Evolutionary conservation across 805 yeast genomes (phyloP), one percentile per base, ranked within the genome.

Genomic region (Saturnispora dispora): DNA sequence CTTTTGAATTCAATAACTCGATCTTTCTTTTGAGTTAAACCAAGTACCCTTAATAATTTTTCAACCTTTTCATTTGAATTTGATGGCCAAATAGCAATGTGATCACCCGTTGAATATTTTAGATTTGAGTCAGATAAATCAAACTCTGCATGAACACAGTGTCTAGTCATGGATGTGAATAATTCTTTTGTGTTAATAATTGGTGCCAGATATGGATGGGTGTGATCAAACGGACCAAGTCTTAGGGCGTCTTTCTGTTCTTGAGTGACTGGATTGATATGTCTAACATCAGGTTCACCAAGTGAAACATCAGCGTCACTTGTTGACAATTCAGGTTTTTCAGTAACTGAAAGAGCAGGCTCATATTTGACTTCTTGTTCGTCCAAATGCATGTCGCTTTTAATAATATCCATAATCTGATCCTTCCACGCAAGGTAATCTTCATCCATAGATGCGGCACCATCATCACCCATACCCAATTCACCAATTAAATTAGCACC

Each of bases 391-490:
- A 47, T 25, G 22, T 40, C 33, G 35, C 36, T 9, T 33, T 18
- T 40, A 48, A 43, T n/a, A 25, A 71, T 59, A 77, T 78, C 72
- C 83, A 77, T 55, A 79, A 76, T 42, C 90, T 62, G 82, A 78
- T 87, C 95, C 68, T 85, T 88, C 98, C 98, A 90, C 45, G 86
- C 73, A 61, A 88, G 69, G 68, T 77, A 90, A 68, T 90, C 97
- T 65, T 90, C 97, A 63, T 88, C 96, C 69, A 90, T 77, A 47
- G 91, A 78, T 47, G 95, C 96, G 50, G 78, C 75, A 57, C 96
- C 96, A 62, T 90, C 98, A 65, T 90, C 96, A 64, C 96, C 97
- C 66, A 79, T 79, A 37, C 97, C 97, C 58, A 78, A 78, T 5
- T 72, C 71, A 37, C 87, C 91, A 46, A 91, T 50, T 72, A 52